These are phyloP conservation scores for Pseudogymnoascus sp. DNA, from an alignment of 2,329 filamentous ascomycete species.

Conservation along the genomic window DNA sequence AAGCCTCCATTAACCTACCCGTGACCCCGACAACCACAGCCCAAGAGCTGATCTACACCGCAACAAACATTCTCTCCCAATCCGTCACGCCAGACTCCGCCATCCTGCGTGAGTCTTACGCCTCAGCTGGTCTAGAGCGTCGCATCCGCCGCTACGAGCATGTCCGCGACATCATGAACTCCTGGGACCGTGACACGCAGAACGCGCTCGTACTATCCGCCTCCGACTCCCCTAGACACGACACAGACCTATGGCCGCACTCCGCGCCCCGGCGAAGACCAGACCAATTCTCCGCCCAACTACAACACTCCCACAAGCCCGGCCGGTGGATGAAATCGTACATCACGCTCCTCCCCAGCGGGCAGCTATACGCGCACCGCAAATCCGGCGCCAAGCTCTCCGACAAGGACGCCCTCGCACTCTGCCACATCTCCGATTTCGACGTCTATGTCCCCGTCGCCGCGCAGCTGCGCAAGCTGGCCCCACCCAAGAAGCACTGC, in stretches of 20 bases:
- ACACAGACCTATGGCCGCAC: conserved; percentile 56
- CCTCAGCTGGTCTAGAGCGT: conserved; percentile 69
- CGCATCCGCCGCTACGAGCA: conserved; percentile 79
- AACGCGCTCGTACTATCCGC: conserved; percentile 66
- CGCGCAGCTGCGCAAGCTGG: conserved; percentile 62
- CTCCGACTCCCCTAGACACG: conserved; percentile 46
- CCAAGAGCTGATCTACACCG: conserved; percentile 63
- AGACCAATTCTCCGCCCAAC: conserved; percentile 56
- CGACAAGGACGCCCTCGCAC: conserved; percentile 59
- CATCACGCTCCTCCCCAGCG: conserved; percentile 64
- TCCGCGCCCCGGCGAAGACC: conserved; percentile 60
- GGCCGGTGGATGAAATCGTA: conserved; percentile 86
- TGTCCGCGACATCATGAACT: conserved; percentile 82
- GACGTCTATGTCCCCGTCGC: conserved; percentile 78
- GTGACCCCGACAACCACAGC: conserved; percentile 69
- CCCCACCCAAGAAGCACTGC: conserved; percentile 77
- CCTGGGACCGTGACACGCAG: conserved; percentile 77
- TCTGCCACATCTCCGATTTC: conserved; percentile 87
- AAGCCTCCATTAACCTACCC: conserved; percentile 62
- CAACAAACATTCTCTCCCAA: conserved; percentile 56
- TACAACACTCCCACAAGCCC: conserved; percentile 74
- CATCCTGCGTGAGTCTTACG: conserved; percentile 72
- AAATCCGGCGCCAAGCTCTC: conserved; percentile 51
- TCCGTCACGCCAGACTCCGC: conserved; percentile 57
- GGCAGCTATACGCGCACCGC: conserved; percentile 67